Evolutionary conservation across 2,329 filamentous ascomycete species (phyloP), one percentile per base, ranked within the genome.

Genomic region (Epicoccum nigrum): DNA sequence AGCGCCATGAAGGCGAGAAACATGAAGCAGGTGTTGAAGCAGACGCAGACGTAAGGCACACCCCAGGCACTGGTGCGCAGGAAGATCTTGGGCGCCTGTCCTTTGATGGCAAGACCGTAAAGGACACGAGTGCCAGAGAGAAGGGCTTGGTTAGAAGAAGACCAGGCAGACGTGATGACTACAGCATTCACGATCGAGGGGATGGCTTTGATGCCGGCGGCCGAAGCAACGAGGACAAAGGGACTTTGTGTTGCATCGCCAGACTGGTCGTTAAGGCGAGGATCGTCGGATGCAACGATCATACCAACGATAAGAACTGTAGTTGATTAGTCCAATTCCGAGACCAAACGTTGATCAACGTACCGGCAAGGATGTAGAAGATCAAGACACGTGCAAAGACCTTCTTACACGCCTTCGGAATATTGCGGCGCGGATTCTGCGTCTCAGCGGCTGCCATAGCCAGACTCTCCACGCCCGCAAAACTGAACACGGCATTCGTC

Each of bases 131-230:
- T 79, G 3, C 76, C 78, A 0, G 76, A 73, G 54, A 79, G 77
- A 20, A 90, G 77, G 56, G 80, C 82, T 61, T 86, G 83, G 59
- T 90, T 90, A 0, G 82, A 84, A 0, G 86, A 80, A 0, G 86
- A 89, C 78, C 83, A 87, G 0, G 86, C 87, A 0, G 86, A 88
- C 0, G 86, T 88, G 51, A 91, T 81, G 56, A 92, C 85, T 8
- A 91, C 77, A 23, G 87, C 88, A 67, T 92, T 92, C 70, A 92
- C 85, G 35, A 92, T 80, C 1, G 83, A 85, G 0, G 87, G 86
- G 4, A 92, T 80, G 4, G 80, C 86, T 12, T 76, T 79, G 48
- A 91, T 85, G 0, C 87, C 86, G 2, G 87, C 88, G 19, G 83
- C 79, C 2, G 80, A 78, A 13, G 86, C 84, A 11, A 87, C 88